Evolutionary conservation across 805 yeast species (phyloP).

Genomic region (Komagataella pastoris): DNA sequence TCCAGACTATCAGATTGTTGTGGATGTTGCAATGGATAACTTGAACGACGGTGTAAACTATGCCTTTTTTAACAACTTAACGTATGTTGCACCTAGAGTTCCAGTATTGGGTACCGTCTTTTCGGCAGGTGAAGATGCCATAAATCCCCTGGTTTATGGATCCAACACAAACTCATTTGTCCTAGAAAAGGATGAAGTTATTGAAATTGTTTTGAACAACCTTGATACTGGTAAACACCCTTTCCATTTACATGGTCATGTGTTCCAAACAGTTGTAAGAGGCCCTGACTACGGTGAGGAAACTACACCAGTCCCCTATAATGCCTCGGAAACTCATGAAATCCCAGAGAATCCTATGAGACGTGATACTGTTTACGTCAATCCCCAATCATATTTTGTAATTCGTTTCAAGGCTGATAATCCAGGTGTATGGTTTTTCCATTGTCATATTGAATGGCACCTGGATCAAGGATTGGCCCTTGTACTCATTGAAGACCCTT

Average conservation of each 20-base stretch:
- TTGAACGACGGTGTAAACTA: constrained; percentile 80
- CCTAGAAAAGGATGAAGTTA: constrained; percentile 47
- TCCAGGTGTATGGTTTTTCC: constrained; percentile 99
- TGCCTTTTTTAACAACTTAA: constrained; percentile 88
- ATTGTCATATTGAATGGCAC: constrained; percentile 99
- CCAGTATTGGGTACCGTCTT: constrained; percentile 77
- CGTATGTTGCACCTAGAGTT: constrained; percentile 70
- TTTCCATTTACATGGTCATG: constrained; percentile 94
- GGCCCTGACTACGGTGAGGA: constrained; percentile 45
- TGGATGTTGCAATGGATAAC: constrained; percentile 76
- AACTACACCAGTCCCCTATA: constrained; percentile 42
- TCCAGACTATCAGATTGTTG: constrained; percentile 54
- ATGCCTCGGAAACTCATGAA: constrained; percentile 33
- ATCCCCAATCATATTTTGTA: constrained; percentile 77
- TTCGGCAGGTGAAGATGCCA: constrained; percentile 49
- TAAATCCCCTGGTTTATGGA: constrained; percentile 53
- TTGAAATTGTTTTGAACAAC: constrained; percentile 79
- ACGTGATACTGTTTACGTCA: constrained; percentile 71
- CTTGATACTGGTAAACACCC: constrained; percentile 91
- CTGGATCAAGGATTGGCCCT: constrained; percentile 87
- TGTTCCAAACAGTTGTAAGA: constrained; percentile 72
- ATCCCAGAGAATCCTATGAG: constrained; percentile 69
- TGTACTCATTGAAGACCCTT: constrained; percentile 74
- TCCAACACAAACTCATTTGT: constrained; percentile 67
- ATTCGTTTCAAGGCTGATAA: constrained; percentile 83